Base-by-base conservation (phyloP, 139 green algal genomes). In the Closterium sp. region DNA sequence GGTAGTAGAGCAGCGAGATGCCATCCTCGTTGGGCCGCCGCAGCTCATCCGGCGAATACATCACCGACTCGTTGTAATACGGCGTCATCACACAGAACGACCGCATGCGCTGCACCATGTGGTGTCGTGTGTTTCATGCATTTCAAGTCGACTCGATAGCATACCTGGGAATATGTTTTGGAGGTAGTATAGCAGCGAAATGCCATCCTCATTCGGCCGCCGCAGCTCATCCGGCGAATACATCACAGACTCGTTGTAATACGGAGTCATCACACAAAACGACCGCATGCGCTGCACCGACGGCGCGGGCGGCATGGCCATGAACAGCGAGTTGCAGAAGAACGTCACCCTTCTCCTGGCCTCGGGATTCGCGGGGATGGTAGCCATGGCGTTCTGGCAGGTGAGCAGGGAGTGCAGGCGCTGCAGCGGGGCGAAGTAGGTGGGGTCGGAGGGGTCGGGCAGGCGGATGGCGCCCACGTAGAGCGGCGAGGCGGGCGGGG, bases 241-340 rank as follows among this genome's bases (percentile, higher is more conserved):
- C 21, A 89, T 93, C 10, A 95, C 92, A 4, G 28, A 84, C 88
- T 95, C 92, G 32, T 88, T 92, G 32, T 95, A 95, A 27, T 95
- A 95, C 27, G 92, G 92, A 11, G 92, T 95, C 31, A 95, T 38
- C 24, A 95, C 91, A n/a, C 27, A 93, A 24, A 95, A 94, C 10
- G 92, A 29, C n/a, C 92, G 91, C 92, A 95, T 95, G 29, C 28
- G n/a, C n/a, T 45, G n/a, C 50, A 93, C 90, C n/a, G 73, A 4
- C 0, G 91, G 91, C 4, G 92, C 79, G 27, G 19, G 38, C 22
- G 92, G 92, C 92, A 95, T 94, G 85, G 87, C 30, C 92, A 95
- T 95, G 62, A 95, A 95, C 13, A 94, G 28, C 13, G 73, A 92
- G 70, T 95, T 95, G 19, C 32, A 90, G 91, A 95, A 95, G 84